These are phyloP conservation scores for Cystofilobasidium capitatum DNA, from an alignment of 768 basidiomycete species.

Conservation along the genomic window DNA sequence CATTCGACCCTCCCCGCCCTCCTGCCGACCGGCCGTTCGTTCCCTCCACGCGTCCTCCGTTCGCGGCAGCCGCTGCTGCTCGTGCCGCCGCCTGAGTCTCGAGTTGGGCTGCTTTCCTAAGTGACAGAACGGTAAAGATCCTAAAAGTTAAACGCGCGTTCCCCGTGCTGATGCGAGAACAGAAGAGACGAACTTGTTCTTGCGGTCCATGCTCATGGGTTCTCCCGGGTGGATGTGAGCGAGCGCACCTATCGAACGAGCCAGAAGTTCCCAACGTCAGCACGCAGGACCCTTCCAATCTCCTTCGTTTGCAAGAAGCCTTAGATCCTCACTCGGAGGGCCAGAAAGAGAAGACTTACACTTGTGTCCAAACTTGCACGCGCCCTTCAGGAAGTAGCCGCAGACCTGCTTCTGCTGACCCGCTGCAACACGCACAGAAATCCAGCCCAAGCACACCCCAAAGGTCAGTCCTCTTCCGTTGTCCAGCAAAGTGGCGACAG, in stretches of 20 bases:
- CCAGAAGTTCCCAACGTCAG: too few relatives aligned
- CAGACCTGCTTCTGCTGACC: slow-evolving; percentile 39
- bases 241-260: slow-evolving; percentile 55
- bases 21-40: background rate
- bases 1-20: background rate
- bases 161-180: background rate
- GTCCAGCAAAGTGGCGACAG: background rate
- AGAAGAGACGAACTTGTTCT: slow-evolving; percentile 61
- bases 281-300: too few relatives aligned
- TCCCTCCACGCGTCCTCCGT: background rate
- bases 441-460: background rate
- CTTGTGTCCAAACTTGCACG: slow-evolving; percentile 62
- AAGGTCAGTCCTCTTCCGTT: too few relatives aligned
- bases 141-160: background rate
- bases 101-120: slow-evolving; percentile 1
- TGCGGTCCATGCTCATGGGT: slow-evolving; percentile 87
- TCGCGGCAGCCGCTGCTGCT: background rate
- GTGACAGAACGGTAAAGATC: too few relatives aligned
- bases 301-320: too few relatives aligned
- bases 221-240: slow-evolving; percentile 92
- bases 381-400: slow-evolving; percentile 61
- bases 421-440: background rate
- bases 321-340: too few relatives aligned
- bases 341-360: slow-evolving; percentile 32
- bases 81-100: slow-evolving; percentile 1